A percentile compares a stretch with the other conserved stretches of the same genome.
Evolutionary conservation across 169 alveolate genomes (phyloP).

Genomic region (Eimeria tenella): DNA sequence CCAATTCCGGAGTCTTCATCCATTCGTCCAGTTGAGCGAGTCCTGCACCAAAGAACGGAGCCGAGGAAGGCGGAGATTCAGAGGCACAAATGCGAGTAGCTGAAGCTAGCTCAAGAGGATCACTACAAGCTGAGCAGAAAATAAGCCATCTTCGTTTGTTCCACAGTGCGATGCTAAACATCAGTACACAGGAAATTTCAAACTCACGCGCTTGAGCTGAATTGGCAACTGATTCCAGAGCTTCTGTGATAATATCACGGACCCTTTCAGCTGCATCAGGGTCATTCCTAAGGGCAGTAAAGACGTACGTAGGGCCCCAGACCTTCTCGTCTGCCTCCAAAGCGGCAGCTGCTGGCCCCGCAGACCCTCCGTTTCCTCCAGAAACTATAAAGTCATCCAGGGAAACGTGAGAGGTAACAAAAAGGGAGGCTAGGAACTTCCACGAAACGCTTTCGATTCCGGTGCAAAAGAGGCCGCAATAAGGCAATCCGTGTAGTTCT

Average conservation of each 20-base stretch:
- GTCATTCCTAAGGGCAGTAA: constrained; percentile 1
- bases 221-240: constrained; percentile 30
- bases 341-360: constrained; percentile 12
- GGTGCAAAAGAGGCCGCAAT: constrained; percentile 46
- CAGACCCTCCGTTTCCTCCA: background rate
- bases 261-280: constrained; percentile 21
- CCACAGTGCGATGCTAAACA: too few relatives aligned
- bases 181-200: too few relatives aligned
- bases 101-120: too few relatives aligned
- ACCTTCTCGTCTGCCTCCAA: background rate
- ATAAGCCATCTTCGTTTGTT: background rate
- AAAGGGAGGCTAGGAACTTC: constrained; percentile 42
- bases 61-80: background rate
- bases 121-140: too few relatives aligned
- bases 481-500: constrained; percentile 19
- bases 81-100: too few relatives aligned
- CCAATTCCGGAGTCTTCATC: background rate
- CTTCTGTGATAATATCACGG: background rate
- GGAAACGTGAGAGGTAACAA: constrained; percentile 5
- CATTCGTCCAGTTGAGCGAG: constrained; percentile 1
- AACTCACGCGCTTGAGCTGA: constrained; percentile 43
- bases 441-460: background rate
- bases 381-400: constrained; percentile 8
- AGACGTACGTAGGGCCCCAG: constrained; percentile 26
- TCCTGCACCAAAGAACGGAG: constrained; percentile 25